These are phyloP conservation scores for Neodidymelliopsis sp. DNA, from an alignment of 2,329 filamentous ascomycete species.

Conservation along the genomic window DNA sequence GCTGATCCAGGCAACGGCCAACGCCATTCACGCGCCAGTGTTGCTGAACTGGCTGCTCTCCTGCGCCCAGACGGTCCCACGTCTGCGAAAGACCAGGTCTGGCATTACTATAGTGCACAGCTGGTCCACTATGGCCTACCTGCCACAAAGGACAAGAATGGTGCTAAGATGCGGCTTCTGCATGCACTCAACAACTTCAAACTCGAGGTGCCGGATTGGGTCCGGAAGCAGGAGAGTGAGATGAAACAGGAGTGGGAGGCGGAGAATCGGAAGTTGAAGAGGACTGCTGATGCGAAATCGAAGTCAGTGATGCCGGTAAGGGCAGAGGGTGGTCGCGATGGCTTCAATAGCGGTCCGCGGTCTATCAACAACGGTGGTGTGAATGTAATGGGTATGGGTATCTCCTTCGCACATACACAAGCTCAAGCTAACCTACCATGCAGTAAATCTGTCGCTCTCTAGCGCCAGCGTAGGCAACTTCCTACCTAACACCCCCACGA, in stretches of 20 bases:
- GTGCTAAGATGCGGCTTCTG: conserved; percentile 66
- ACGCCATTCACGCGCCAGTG: conserved; percentile 39
- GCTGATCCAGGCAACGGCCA: conserved; percentile 43
- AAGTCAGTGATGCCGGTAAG: conserved; percentile 5
- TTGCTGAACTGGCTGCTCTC: conserved; percentile 39
- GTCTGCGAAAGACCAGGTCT: conserved; percentile 58
- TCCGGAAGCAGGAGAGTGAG: conserved; percentile 60
- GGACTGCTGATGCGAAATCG: conserved; percentile 8
- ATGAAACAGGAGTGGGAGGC: conserved; percentile 66
- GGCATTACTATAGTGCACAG: conserved; percentile 69
- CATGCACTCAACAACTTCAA: conserved; percentile 61
- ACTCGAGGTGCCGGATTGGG: conserved; percentile 58
- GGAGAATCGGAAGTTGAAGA: conserved; percentile 59
- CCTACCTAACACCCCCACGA: too few species aligned
- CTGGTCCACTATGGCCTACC: conserved; percentile 68
- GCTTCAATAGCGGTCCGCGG: too few species aligned
- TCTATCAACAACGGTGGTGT: too few species aligned
- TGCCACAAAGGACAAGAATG: conserved; percentile 64
- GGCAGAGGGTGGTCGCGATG: neutral
- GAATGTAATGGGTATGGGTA: too few species aligned
- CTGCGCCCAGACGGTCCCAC: conserved; percentile 34
- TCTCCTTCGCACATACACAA: too few species aligned
- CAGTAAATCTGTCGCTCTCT: too few species aligned
- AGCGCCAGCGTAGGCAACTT: too few species aligned
- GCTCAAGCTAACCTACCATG: too few species aligned